These are phyloP conservation scores for Colletotrichum sp. DNA, from an alignment of 2,329 filamentous ascomycete genomes.

Conservation along the genomic window DNA sequence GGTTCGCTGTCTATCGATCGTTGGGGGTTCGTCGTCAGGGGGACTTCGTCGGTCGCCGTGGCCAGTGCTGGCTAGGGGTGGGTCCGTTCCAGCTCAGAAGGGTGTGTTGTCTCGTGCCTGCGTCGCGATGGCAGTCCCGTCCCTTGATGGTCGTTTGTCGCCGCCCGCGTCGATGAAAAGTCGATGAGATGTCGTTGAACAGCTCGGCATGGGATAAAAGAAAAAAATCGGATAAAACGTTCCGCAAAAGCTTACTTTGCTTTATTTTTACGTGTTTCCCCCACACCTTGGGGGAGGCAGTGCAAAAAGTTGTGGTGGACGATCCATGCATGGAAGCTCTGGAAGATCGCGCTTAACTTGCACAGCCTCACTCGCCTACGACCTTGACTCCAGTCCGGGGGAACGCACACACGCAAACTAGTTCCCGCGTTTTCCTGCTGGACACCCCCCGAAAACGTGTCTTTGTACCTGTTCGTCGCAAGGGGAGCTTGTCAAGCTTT, in stretches of 20 bases:
- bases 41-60: background rate
- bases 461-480: slow-evolving; percentile 20
- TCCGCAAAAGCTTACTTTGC: slow-evolving; percentile 13
- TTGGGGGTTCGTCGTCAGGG: background rate
- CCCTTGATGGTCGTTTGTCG: background rate
- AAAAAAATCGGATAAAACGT: slow-evolving; percentile 12
- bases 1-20: background rate
- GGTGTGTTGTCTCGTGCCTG: background rate
- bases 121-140: background rate
- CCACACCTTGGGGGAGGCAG: slow-evolving; percentile 9
- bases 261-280: background rate
- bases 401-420: slow-evolving; percentile 1
- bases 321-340: slow-evolving; percentile 22
- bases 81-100: background rate
- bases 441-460: slow-evolving; percentile 2
- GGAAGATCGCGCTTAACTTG: slow-evolving; percentile 21
- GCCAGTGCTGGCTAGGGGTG: background rate
- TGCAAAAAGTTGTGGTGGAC: slow-evolving; percentile 14
- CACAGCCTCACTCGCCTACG: slow-evolving; percentile 23
- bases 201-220: background rate
- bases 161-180: background rate
- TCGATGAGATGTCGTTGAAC: slow-evolving; percentile 14
- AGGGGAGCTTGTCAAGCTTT: slow-evolving; percentile 20
- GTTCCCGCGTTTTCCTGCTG: background rate
- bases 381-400: slow-evolving; percentile 20